Evolutionary conservation across 2,329 filamentous ascomycete genomes (phyloP), one percentile per base, ranked within the genome.

Genomic region (Aspergillus chevalieri): DNA sequence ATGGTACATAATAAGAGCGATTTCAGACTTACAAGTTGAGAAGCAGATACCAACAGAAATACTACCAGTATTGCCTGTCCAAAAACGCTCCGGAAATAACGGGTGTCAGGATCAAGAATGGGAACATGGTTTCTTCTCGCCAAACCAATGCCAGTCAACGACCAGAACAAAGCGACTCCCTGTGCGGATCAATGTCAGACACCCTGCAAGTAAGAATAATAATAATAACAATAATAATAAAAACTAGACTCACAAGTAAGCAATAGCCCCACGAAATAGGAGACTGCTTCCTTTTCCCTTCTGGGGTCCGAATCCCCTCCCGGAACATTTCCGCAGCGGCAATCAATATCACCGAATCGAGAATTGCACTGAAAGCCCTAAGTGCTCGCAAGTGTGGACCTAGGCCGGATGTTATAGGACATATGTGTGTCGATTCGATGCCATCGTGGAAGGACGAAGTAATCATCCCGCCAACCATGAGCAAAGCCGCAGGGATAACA

Each of bases 401-500:
- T 34, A 69, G 64, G 15, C 62, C 55, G 26, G 68, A 64, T 1
- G 65, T 57, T 9, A 69, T 60, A 2, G 76, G 70, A 56, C 78
- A 80, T 19, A 80, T 76, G 50, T 75, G 76, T 3, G 75, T 77
- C 14, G 75, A 77, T 38, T 62, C 57, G 14, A 65, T 69, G 42
- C 64, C 68, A 36, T 59, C 52, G 6, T 66, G 60, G 14, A 73
- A 62, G 1, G 62, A 61, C 12, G 67, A 56, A 5, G 66, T 64
- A 28, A 72, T 47, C 38, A 71, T 59, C 5, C 71, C 70, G 6
- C 72, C 70, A 6, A 70, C 41, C 26, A 66, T 63, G 4, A 77
- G 53, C 6, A 74, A 51, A 4, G 62, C 51, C 1, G 72, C 64
- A 0, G 72, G 61, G 17, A 72, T 57, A 1, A 77, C 38, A 50